Conservation (phyloP, 139 green algal genomes). For the Klebsormidium nitens region DNA sequence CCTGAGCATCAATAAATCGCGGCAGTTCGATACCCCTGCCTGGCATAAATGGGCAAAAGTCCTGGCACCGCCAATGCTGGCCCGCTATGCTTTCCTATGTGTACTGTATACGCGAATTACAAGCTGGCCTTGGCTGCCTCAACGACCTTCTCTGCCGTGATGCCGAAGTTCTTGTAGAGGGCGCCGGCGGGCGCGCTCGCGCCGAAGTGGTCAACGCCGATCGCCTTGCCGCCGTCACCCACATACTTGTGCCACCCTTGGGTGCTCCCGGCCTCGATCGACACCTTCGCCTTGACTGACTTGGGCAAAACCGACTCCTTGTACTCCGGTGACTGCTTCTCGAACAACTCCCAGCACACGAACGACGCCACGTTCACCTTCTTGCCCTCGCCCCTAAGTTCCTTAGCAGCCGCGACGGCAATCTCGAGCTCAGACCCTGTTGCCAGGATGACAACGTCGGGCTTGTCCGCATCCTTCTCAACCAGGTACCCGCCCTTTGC, state of each 20-base stretch:
- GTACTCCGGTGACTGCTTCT: slow-evolving; percentile 74
- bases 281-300: slow-evolving; percentile 68
- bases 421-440: slow-evolving; percentile 92
- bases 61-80: too few relatives aligned
- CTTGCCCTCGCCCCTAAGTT: slow-evolving; percentile 76
- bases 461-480: slow-evolving; percentile 31
- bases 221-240: slow-evolving; percentile 61
- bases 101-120: too few relatives aligned
- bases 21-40: too few relatives aligned
- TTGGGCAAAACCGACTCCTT: slow-evolving; percentile 61
- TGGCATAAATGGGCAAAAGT: too few relatives aligned
- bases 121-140: slow-evolving; percentile 65
- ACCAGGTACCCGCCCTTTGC: slow-evolving; percentile 83
- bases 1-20: too few relatives aligned
- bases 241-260: slow-evolving; percentile 91
- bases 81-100: too few relatives aligned
- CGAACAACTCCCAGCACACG: slow-evolving; percentile 94
- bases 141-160: slow-evolving; percentile 72
- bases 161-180: slow-evolving; percentile 96
- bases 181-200: slow-evolving; percentile 78
- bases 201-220: slow-evolving; percentile 92
- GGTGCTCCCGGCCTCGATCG: slow-evolving; percentile 83
- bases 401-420: slow-evolving; percentile 71
- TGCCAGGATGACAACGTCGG: slow-evolving; percentile 91
- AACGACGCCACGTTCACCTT: slow-evolving; percentile 93